Evolutionary conservation across 2,329 filamentous ascomycete genomes (phyloP).

Genomic region (Penicillium sp.): DNA sequence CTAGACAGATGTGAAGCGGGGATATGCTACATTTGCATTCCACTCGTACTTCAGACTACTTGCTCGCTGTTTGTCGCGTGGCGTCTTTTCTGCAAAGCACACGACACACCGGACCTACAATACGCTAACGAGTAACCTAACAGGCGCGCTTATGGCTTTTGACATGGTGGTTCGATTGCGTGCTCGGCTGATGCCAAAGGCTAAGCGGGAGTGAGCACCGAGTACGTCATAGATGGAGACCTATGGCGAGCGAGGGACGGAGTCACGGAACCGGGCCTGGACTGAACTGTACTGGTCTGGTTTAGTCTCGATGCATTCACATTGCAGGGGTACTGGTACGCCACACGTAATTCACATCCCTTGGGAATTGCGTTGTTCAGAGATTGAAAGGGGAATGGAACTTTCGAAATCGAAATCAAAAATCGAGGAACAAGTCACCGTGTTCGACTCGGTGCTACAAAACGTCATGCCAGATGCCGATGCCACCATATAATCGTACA

Average conservation of each 20-base stretch:
- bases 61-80: background rate
- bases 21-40: no score
- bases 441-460: background rate
- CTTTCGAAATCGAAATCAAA: background rate
- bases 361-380: background rate
- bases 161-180: slow-evolving; percentile 42
- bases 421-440: background rate
- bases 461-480: background rate
- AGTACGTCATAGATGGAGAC: background rate
- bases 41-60: no score
- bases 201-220: slow-evolving; percentile 30
- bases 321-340: background rate
- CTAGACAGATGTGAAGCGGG: no score
- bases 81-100: background rate
- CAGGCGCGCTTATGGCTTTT: slow-evolving; percentile 42
- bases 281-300: background rate
- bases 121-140: slow-evolving; percentile 1
- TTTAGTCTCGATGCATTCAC: background rate
- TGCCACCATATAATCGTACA: slow-evolving; percentile 18
- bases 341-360: background rate
- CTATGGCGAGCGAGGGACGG: background rate
- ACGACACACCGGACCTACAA: background rate
- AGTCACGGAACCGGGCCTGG: background rate
- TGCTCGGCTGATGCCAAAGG: slow-evolving; percentile 28
- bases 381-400: background rate